Evolutionary conservation across 2,329 filamentous ascomycete genomes (phyloP), one percentile per base, ranked within the genome.

Genomic region (Microsporum ferrugineum): DNA sequence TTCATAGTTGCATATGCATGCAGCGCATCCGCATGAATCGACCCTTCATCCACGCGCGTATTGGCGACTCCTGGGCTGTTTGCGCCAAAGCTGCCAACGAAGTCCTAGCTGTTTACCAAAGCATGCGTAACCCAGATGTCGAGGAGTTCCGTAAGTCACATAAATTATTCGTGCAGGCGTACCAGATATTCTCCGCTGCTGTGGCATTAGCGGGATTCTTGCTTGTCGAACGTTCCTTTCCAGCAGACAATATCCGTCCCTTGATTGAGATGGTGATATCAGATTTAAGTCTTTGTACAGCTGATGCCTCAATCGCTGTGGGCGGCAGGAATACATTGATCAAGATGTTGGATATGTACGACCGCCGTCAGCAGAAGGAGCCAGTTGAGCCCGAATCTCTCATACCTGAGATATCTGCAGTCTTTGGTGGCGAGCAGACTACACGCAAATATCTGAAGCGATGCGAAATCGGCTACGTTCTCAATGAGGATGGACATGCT

Each of bases 161-260:
- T 53, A 66, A 67, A 53, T 68, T 68, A 55, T 62, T 64, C 23
- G 60, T 66, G n/a, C 68, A 69, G 53, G 65, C 62, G 17, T 70
- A 70, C 57, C 67, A 70, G 49, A 62, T 65, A 3, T 70, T 67
- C 59, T 68, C 68, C 7, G 68, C 67, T 23, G 68, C 68, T 0
- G 67, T 70, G 5, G 65, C 68, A 38, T 57, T 69, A 29, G 68
- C 66, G 8, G 66, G 66, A 2, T 67, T 70, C 17, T 56, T 70
- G 39, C 65, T 70, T 2, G 68, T 70, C 17, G 68, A 70, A 58
- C 62, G 67, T 12, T 65, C 66, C 2, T 63, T 68, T 36, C 68
- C 67, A 3, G 63, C 62, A 14, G 63, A 67, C 7, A 65, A 63
- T 23, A 67, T 67, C 47, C 60, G 66, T 14, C 59, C 63, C 10